Conservation (phyloP, 768 basidiomycete species). For the Tylopilus felleus region DNA sequence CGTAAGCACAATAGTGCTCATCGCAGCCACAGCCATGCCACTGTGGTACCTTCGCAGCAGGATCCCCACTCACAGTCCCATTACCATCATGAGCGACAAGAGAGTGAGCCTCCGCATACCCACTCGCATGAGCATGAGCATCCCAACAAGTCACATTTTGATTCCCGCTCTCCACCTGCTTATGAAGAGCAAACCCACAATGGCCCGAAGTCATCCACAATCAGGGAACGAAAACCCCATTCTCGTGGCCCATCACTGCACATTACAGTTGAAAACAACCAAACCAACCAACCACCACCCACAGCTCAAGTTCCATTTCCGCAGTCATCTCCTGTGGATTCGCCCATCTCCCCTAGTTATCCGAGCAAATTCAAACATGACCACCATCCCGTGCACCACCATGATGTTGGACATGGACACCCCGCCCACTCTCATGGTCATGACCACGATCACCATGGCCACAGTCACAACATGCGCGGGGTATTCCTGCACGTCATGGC, state of each 20-base stretch:
- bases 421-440: constrained; percentile 54
- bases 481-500: constrained; percentile 98
- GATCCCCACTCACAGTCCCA: constrained; percentile 29
- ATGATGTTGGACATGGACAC: constrained; percentile 32
- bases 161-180: constrained; percentile 13
- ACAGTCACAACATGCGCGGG: constrained; percentile 98
- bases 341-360: constrained; percentile 68
- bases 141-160: constrained; percentile 19
- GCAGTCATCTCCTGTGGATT: constrained; percentile 30
- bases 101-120: constrained; percentile 22
- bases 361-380: constrained; percentile 47
- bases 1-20: constrained; percentile 8
- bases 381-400: constrained; percentile 35
- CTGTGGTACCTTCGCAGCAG: constrained; percentile 7
- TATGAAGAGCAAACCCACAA: constrained; percentile 7
- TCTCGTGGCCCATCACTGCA: constrained; percentile 42
- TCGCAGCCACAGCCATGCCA: constrained; percentile 17
- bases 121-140: constrained; percentile 30
- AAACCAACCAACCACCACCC: constrained; percentile 16
- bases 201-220: constrained; percentile 11
- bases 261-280: constrained; percentile 28
- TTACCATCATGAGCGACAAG: constrained; percentile 22
- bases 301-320: constrained; percentile 26
- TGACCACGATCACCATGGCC: constrained; percentile 65
- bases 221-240: constrained; percentile 34